Evolutionary conservation across 352 stramenopile species (phyloP), one percentile per base, ranked within the genome.

Genomic region (Phytopythium litorale): DNA sequence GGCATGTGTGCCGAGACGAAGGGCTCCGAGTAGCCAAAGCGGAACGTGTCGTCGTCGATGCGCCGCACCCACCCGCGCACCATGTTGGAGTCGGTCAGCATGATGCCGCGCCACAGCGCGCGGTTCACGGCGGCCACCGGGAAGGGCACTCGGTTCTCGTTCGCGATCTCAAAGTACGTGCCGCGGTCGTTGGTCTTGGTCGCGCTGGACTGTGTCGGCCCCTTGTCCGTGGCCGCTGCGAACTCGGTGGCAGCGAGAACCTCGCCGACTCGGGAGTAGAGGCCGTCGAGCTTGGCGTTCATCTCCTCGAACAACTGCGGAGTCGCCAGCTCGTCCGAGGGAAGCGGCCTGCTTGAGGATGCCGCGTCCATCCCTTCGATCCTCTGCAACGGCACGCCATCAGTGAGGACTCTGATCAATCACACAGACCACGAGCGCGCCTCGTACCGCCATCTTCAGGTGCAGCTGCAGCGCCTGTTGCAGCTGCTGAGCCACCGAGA

Each of bases 381-480:
- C 13, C 52, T 4, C 52, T 58, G 52, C 11, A 25, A 19, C 23
- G 13, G 0, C 21, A 58, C 52, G 19, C 11, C 19, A 15, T 0
- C 3, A 4, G n/a, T 56, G 16, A 48, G 18, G n/a, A 33, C 33
- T 23, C 18, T 32, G 42, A 48, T 7, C 21, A 30, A 45, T 28
- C 48, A 21, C 28, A 15, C 25, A 42, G 58, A 56, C 1, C 28
- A 23, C n/a, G 60, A 53, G 33, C 72, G 23, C 7, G 60, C 19
- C 65, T 57, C 73, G 61, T 19, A 63, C 67, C 18, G 64, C 57
- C 23, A 71, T 64, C 53, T 65, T 62, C 18, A 73, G 65, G 23
- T 73, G 65, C 46, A 72, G 68, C 40, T 78, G 65, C 16, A 79
- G 71, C 0, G 66, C 72, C n/a, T 40, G 63, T 28, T 76, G 62